Evolutionary conservation across 2,329 filamentous ascomycete genomes (phyloP).

Genomic region (Akanthomyces uredinophilus): DNA sequence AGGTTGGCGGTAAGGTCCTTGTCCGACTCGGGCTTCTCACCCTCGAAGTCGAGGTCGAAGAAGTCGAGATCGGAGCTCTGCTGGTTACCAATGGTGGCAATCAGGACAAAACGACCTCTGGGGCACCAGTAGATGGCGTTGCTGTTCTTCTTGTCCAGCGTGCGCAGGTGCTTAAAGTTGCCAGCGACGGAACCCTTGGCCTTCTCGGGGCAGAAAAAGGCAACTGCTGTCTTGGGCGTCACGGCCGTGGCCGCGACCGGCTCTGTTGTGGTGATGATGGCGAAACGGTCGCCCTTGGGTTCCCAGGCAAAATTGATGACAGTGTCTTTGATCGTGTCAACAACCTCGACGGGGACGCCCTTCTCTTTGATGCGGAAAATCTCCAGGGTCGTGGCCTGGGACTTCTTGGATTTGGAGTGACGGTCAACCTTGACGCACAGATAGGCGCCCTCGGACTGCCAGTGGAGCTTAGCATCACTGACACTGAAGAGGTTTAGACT

Average conservation of each 20-base stretch:
- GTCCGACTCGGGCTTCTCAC: constrained; percentile 86
- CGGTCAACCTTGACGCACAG: constrained; percentile 98
- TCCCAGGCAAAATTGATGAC: constrained; percentile 99
- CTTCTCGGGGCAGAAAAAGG: constrained; percentile 97
- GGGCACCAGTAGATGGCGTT: constrained; percentile 99
- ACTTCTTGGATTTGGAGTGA: constrained; percentile 99
- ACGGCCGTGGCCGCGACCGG: constrained; percentile 72
- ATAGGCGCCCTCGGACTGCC: constrained; percentile 92
- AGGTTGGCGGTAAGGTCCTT: constrained; percentile 94
- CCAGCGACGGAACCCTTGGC: constrained; percentile 73
- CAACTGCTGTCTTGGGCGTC: constrained; percentile 86
- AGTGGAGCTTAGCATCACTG: constrained; percentile 94
- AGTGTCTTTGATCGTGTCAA: constrained; percentile 95
- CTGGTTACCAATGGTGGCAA: constrained; percentile 87
- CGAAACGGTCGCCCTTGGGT: constrained; percentile 94
- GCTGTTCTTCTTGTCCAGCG: constrained; percentile 98
- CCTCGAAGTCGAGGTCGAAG: constrained; percentile 96
- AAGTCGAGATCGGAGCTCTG: constrained; percentile 96
- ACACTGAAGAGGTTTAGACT: constrained; percentile 98
- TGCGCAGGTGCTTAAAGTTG: constrained; percentile 95
- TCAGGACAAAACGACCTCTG: constrained; percentile 87
- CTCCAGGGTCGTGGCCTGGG: constrained; percentile 90
- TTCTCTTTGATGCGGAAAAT: constrained; percentile 98
- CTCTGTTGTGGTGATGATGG: constrained; percentile 93
- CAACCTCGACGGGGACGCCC: constrained; percentile 95